A percentile compares a stretch with the other conserved stretches of the same genome.
Evolutionary conservation across 306 rosid species (phyloP).

Genomic region (Oxytropis ochrocephala): DNA sequence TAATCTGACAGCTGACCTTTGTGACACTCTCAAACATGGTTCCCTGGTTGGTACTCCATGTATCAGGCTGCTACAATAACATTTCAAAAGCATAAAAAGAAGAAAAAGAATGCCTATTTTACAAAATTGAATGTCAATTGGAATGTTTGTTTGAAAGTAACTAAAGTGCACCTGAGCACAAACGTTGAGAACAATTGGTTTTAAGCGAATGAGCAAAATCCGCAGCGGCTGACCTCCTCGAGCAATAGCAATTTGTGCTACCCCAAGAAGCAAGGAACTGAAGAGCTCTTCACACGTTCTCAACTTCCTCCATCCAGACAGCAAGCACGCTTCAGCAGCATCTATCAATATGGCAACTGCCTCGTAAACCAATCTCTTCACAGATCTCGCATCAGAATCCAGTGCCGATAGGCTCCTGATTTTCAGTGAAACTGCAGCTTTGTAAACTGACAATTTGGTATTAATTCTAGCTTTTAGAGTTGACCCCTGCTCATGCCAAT

Average conservation of each 20-base stretch:
- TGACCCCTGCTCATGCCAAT: constrained; percentile 93
- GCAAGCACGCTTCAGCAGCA: constrained; percentile 93
- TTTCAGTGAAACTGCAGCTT: constrained; percentile 63
- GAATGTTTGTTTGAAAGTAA: constrained; percentile 8
- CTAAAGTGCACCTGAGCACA: constrained; percentile 67
- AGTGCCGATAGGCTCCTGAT: constrained; percentile 59
- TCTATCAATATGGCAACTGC: constrained; percentile 88
- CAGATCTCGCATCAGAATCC: constrained; percentile 69
- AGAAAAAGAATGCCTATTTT: neutral
- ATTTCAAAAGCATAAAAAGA: constrained; percentile 8
- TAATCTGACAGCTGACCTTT: constrained; percentile 75
- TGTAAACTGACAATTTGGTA: constrained; percentile 68
- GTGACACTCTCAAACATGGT: constrained; percentile 86
- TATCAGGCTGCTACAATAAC: constrained; percentile 57
- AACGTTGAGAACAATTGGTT: constrained; percentile 83
- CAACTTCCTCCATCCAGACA: constrained; percentile 88
- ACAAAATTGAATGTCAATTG: constrained; percentile 7
- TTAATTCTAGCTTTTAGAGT: constrained; percentile 78
- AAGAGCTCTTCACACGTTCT: constrained; percentile 87
- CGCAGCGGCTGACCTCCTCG: constrained; percentile 95
- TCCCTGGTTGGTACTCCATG: constrained; percentile 84
- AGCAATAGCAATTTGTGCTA: constrained; percentile 69
- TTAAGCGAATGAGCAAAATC: constrained; percentile 87
- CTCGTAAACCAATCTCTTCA: constrained; percentile 83
- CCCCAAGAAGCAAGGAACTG: constrained; percentile 67